Base-by-base conservation (phyloP, 768 basidiomycete species). In the Termitomyces sp. region DNA sequence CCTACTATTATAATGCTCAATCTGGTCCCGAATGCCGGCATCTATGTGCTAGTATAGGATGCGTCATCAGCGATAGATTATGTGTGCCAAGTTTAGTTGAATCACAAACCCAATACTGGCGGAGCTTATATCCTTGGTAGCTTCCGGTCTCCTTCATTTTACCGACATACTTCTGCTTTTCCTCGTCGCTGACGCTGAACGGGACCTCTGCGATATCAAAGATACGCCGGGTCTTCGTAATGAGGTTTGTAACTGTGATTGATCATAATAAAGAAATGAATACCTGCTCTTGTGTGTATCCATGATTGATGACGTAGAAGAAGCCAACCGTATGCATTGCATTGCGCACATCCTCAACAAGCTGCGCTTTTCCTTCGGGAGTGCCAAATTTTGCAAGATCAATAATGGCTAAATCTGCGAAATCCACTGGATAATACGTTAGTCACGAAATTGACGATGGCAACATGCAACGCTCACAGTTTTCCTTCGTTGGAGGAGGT, bases 1-100 rank as follows among this genome's bases (percentile, higher is more conserved):
- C 78, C 53, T 54, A 87, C 86, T 73, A 58, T 81, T 84, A 60
- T 88, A 87, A 48, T 79, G 72, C 61, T 88, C 85, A 16, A 86
- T 60, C 58, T 86, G 83, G 61, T 88, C 86, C 16, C 67, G 75
- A 23, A 88, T 79, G 6, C 85, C 86, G 11, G 76, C 76, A 38
- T 81, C 82, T 42, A 87, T 79, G 46, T 82, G 80, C 85, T 88
- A n/a, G n/a, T n/a, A 50, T n/a, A 15, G 22, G 45, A 22, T 6
- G 11, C 25, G 12, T 27, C 31, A 4, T 27, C 22, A 40, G 32
- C 5, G 43, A 23, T 42, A 2, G 22, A 7, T 16, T 3, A 33
- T 12, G 7, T 16, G 40, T 23, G 20, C 29, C 39, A 16, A 29
- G 5, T 39, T 39, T 3, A 13, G 15, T 13, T 4, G 18, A n/a